These are phyloP conservation scores for Monilinia fructigena DNA, from an alignment of 2,329 filamentous ascomycete genomes.

Conservation along the genomic window DNA sequence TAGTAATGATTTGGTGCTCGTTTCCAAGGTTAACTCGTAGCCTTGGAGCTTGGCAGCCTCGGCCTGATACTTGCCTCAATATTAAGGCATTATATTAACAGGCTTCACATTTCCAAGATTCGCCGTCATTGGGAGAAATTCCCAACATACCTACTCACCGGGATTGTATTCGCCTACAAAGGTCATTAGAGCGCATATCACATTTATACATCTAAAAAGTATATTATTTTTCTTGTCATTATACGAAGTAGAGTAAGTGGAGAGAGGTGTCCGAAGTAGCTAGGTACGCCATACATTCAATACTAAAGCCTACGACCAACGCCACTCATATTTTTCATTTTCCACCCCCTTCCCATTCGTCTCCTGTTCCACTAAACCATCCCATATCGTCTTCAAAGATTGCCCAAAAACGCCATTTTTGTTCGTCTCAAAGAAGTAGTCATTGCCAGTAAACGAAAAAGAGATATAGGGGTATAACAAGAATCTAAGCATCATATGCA, in stretches of 20 bases:
- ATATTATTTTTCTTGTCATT: conserved; percentile 12
- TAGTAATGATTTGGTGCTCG: conserved; percentile 5
- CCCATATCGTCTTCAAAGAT: conserved; percentile 6
- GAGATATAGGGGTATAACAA: conserved; percentile 22
- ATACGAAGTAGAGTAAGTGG: conserved; percentile 13
- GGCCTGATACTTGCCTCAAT: neutral
- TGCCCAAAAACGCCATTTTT: conserved; percentile 15
- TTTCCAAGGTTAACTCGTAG: neutral
- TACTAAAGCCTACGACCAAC: conserved; percentile 17
- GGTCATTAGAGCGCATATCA: neutral
- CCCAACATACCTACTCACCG: neutral
- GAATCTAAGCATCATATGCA: conserved; percentile 36
- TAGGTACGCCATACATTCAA: conserved; percentile 12
- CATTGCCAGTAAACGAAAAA: conserved; percentile 20
- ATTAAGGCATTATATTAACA: neutral
- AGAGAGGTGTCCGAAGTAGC: conserved; percentile 16
- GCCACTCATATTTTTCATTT: conserved; percentile 18
- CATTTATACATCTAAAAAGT: neutral
- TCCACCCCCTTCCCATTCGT: conserved; percentile 12
- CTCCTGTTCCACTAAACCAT: conserved; percentile 5
- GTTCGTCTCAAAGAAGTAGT: neutral
- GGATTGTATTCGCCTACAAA: neutral
- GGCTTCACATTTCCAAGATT: too few species aligned
- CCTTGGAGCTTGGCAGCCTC: conserved; percentile 22
- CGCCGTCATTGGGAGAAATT: neutral